These are phyloP conservation scores for Capsicum chinense DNA, from an alignment of 257 asterid species.

Conservation along the genomic window DNA sequence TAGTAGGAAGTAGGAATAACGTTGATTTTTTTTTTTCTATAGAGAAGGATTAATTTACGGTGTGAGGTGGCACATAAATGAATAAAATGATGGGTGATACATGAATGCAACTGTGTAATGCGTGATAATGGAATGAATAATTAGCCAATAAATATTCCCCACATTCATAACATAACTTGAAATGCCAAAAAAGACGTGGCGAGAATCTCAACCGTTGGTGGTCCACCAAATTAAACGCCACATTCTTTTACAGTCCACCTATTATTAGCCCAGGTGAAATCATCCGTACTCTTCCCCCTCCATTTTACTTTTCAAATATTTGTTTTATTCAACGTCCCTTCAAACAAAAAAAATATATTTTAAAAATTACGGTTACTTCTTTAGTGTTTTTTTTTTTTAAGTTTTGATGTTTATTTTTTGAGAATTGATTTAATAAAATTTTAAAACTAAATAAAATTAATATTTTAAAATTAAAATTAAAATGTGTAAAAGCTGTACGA, in stretches of 20 bases:
- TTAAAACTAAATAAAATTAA: no score
- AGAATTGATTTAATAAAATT: no score
- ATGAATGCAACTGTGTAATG: neutral
- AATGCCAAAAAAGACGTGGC: neutral
- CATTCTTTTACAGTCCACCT: neutral
- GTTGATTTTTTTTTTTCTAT: neutral
- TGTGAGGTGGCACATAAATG: neutral
- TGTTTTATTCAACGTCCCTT: no score
- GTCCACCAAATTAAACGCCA: neutral
- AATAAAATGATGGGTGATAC: neutral
- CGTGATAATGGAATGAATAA: slow-evolving; percentile 1
- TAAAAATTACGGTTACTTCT: no score
- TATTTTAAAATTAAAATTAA: no score
- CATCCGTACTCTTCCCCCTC: no score
- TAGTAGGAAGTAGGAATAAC: neutral
- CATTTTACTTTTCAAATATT: no score
- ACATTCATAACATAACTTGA: neutral
- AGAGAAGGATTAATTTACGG: neutral
- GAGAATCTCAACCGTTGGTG: neutral
- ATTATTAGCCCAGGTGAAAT: no score
- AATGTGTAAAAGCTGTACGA: no score
- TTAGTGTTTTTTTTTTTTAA: no score
- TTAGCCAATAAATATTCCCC: neutral
- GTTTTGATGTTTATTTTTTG: no score
- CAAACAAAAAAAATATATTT: no score